Base-by-base conservation (phyloP, 2,329 filamentous ascomycete species). In the Sporothrix euskadiensis region DNA sequence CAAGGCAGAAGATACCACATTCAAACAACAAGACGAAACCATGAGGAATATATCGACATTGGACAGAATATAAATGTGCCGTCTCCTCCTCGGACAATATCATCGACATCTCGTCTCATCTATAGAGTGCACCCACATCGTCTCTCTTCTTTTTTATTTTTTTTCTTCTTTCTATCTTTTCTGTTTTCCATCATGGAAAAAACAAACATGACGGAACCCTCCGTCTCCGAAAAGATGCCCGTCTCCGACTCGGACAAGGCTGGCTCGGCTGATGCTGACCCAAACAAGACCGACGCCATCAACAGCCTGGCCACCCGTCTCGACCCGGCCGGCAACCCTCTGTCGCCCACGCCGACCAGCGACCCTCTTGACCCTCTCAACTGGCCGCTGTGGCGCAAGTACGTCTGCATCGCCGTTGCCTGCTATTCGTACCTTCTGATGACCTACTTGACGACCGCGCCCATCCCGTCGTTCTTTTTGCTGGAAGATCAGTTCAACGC, bases 381-480 rank as follows among this genome's bases (percentile, higher is more conserved):
- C 76, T 88, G 86, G 85, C 80, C 84, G 0, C 77, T 73, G 2
- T 66, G 80, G 10, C 83, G 83, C 75, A 88, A 88, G 76, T 82
- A 87, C 77, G 78, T 76, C 1, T 84, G 86, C 59, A 79, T 88
- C 3, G 81, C 80, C 2, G 86, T 88, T 74, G 84, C 88, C 19
- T 88, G 88, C 85, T 79, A 84, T 47, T 82, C 86, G 83, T 87
- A 81, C 71, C 88, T 88, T 77, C 80, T 88, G 75, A 87, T 88
- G 80, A 88, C 87, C 14, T 89, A 88, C 79, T 82, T 88, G 74
- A 88, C 87, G 0, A 88, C 86, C 1, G 87, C 85, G 0, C 87
- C 86, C 0, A 85, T 88, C 0, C 86, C 87, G 1, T 87, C 86
- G 0, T 88, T 88, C 75, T 78, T 82, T 0, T 80, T 83, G 30